Percentiles rank a stretch among this genome's conserved stretches.
Conservation (phyloP, 2,329 filamentous ascomycete genomes). For the Hymenoscyphus scutula region DNA sequence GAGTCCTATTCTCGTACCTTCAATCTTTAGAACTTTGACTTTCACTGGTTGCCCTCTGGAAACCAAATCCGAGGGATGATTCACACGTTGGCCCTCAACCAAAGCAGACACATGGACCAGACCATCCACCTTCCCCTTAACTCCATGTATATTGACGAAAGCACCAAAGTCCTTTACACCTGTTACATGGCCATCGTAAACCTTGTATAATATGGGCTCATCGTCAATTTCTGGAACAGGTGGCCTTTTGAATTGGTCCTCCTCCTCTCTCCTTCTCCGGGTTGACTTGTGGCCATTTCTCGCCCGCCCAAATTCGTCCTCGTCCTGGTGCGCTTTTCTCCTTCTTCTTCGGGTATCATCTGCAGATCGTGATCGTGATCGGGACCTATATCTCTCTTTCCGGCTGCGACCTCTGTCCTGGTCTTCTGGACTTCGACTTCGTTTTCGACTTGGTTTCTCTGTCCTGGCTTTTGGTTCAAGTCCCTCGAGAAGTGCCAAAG, state of each 20-base stretch:
- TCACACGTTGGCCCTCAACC: slow-evolving; percentile 78
- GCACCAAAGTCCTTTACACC: slow-evolving; percentile 94
- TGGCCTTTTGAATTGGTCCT: slow-evolving; percentile 62
- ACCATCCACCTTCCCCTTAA: slow-evolving; percentile 86
- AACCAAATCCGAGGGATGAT: slow-evolving; percentile 86
- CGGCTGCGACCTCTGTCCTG: slow-evolving; percentile 37
- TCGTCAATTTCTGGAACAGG: slow-evolving; percentile 79
- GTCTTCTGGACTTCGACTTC: slow-evolving; percentile 50
- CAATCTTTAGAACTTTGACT: slow-evolving; percentile 87
- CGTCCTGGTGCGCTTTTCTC: slow-evolving; percentile 50
- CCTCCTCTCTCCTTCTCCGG: slow-evolving; percentile 44
- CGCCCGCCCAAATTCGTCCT: slow-evolving; percentile 58
- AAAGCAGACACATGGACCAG: slow-evolving; percentile 92
- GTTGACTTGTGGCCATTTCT: slow-evolving; percentile 42
- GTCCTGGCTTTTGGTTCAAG: slow-evolving; percentile 64
- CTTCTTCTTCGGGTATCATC: slow-evolving; percentile 40
- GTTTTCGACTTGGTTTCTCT: slow-evolving; percentile 45
- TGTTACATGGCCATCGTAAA: slow-evolving; percentile 87
- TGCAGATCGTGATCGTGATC: slow-evolving; percentile 54
- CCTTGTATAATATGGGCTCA: slow-evolving; percentile 74
- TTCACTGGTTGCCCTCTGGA: slow-evolving; percentile 79
- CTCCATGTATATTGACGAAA: slow-evolving; percentile 87
- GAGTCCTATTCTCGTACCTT: slow-evolving; percentile 76
- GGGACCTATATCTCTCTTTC: slow-evolving; percentile 46
- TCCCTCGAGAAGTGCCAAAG: slow-evolving; percentile 85